Base-by-base conservation (phyloP, 1,284 basidiomycete species). In the Cryptococcus sp. region DNA sequence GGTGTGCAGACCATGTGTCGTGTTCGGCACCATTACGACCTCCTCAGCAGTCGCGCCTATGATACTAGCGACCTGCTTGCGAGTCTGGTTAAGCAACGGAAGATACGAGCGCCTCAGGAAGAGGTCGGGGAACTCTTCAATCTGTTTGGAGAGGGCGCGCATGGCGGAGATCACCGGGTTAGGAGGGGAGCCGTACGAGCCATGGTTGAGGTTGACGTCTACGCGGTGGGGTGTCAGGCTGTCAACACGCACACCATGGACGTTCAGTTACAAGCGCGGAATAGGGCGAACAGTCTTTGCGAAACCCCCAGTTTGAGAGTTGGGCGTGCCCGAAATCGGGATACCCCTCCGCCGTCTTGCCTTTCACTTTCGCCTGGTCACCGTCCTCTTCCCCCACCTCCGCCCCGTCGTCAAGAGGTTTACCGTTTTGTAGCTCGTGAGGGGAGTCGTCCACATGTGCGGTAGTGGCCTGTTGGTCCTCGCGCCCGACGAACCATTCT, bases 171-270 rank as follows among this genome's bases (percentile, higher is more conserved):
- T 69, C 15, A 91, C 86, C 7, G 84, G 82, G 1, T 77, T 72
- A 0, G 88, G 87, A 0, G 82, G 72, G 1, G 87, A 82, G 3
- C 88, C 88, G 62, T 84, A 89, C 0, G 86, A 85, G 4, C 86
- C 87, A 56, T 86, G 77, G 63, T 88, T 87, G 44, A 87, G 69
- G 68, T 87, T 87, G 55, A 86, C 73, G 65, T 86, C 73, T 75
- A 47, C 24, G 44, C n/a, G n/a, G n/a, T n/a, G 39, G 11, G 47
- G 13, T 49, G 47, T 49, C 11, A 42, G 8, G 36, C 50, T 9
- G 38, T 40, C 38, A 12, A 40, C 38, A n/a, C n/a, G 38, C 13
- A 40, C 38, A n/a, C 12, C 12, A 39, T 39, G 38, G 38, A n/a
- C n/a, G n/a, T n/a, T n/a, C n/a, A 61, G 55, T 40, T 3, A 46